Percentiles rank a stretch among this genome's conserved stretches.
Evolutionary conservation across 106 monocot species (phyloP).

Genomic region (Dendrobium catenatum): DNA sequence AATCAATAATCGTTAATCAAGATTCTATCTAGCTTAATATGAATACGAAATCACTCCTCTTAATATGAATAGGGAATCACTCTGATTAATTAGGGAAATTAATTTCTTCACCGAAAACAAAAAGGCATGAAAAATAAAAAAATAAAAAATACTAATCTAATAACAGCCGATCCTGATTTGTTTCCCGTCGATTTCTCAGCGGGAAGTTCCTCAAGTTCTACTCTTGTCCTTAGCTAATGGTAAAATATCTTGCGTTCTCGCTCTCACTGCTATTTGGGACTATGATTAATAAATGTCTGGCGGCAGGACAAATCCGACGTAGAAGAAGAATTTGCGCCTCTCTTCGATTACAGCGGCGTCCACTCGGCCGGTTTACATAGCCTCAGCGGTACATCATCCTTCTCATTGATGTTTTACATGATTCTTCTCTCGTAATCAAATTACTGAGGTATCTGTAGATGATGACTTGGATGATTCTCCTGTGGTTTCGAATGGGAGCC

Average conservation of each 20-base stretch:
- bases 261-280: not conserved
- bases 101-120: no score
- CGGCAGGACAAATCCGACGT: conserved; percentile 11
- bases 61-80: no score
- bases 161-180: no score
- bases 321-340: conserved; percentile 70
- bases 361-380: conserved; percentile 37
- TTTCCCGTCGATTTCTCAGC: no score
- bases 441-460: conserved; percentile 11
- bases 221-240: not conserved
- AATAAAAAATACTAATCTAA: no score
- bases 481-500: not conserved
- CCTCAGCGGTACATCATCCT: conserved; percentile 31
- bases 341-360: conserved; percentile 86
- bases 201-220: not conserved
- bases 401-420: not conserved
- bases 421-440: not conserved
- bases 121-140: no score
- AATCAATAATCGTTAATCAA: no score
- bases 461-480: conserved; percentile 15
- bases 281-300: not conserved
- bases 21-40: no score
- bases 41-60: no score
- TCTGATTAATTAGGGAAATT: no score
- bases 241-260: conserved; percentile 5